A percentile compares a stretch with the other conserved stretches of the same genome.
These are phyloP conservation scores for Pleurotus giganteus DNA, from an alignment of 768 basidiomycete genomes.

Conservation along the genomic window DNA sequence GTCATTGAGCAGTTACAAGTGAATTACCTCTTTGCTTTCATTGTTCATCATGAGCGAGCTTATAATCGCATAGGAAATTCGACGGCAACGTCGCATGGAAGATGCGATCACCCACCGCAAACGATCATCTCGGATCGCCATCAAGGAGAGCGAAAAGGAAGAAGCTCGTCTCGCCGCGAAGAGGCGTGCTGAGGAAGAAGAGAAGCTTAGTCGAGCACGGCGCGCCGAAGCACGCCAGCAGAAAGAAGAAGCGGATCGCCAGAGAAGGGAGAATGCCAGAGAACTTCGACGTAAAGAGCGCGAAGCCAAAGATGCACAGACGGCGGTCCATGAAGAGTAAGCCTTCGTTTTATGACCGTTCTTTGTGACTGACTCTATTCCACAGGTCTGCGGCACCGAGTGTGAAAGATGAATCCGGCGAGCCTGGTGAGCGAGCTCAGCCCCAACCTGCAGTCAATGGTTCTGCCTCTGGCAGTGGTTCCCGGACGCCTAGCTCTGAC, in stretches of 20 bases:
- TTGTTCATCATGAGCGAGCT: slow-evolving; percentile 10
- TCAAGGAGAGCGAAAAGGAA: slow-evolving; percentile 78
- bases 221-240: slow-evolving; percentile 55
- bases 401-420: neutral
- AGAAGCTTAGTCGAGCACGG: slow-evolving; percentile 62
- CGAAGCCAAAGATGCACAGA: slow-evolving; percentile 39
- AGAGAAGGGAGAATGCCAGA: slow-evolving; percentile 55
- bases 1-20: slow-evolving; percentile 70
- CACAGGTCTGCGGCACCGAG: neutral
- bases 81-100: slow-evolving; percentile 60
- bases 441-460: slow-evolving; percentile 19
- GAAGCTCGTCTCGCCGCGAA: slow-evolving; percentile 61
- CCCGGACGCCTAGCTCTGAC: slow-evolving; percentile 57
- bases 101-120: slow-evolving; percentile 84
- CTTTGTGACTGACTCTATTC: neutral
- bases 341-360: slow-evolving; percentile 9
- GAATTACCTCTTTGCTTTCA: slow-evolving; percentile 19
- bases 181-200: slow-evolving; percentile 62
- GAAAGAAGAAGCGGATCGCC: slow-evolving; percentile 54
- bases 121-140: slow-evolving; percentile 84
- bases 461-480: slow-evolving; percentile 36
- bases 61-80: slow-evolving; percentile 46
- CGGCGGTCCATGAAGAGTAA: slow-evolving; percentile 24
- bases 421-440: slow-evolving; percentile 5
- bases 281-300: slow-evolving; percentile 51